Conservation (phyloP, 2,329 filamentous ascomycete species). For the Pseudocercospora fijiensis region DNA sequence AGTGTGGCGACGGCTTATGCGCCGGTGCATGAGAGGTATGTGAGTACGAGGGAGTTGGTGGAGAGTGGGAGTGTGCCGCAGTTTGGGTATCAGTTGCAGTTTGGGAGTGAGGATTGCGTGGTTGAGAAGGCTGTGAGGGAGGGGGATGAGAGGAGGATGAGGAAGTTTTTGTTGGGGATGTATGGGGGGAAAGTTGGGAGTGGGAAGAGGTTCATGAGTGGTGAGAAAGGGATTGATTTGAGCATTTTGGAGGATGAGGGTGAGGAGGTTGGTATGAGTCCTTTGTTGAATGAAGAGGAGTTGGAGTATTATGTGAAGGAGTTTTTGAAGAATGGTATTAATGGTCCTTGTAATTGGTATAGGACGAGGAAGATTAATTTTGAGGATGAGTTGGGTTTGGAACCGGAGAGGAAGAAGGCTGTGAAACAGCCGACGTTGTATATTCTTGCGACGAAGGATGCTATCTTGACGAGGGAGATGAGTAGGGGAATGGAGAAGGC, state of each 20-base stretch:
- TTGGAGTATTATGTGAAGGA: slow-evolving; percentile 73
- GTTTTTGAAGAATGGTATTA: slow-evolving; percentile 70
- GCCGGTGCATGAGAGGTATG: slow-evolving; percentile 52
- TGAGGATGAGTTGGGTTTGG: slow-evolving; percentile 63
- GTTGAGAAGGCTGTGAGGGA: slow-evolving; percentile 56
- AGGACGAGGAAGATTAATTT: slow-evolving; percentile 70
- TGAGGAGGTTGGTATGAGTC: slow-evolving; percentile 52
- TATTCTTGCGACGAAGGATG: slow-evolving; percentile 69
- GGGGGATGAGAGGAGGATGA: slow-evolving; percentile 55
- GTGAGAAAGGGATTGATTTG: slow-evolving; percentile 62
- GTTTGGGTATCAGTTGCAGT: slow-evolving; percentile 82
- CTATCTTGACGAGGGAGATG: slow-evolving; percentile 70
- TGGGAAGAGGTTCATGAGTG: slow-evolving; percentile 59
- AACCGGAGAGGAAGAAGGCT: slow-evolving; percentile 20
- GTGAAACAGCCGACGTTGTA: slow-evolving; percentile 62
- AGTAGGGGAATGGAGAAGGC: slow-evolving; percentile 67
- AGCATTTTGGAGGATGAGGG: slow-evolving; percentile 47
- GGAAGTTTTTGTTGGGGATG: slow-evolving; percentile 67
- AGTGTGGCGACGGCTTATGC: slow-evolving; percentile 73
- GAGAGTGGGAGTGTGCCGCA: slow-evolving; percentile 57
- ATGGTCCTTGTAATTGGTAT: slow-evolving; percentile 71
- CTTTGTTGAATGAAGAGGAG: slow-evolving; percentile 66
- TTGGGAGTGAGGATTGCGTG: slow-evolving; percentile 47
- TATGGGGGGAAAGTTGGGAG: slow-evolving; percentile 65
- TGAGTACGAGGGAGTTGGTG: slow-evolving; percentile 61